These are phyloP conservation scores for Syncephalis plumigaleata DNA, from an alignment of 371 early-diverging fungal genomes.

Conservation along the genomic window DNA sequence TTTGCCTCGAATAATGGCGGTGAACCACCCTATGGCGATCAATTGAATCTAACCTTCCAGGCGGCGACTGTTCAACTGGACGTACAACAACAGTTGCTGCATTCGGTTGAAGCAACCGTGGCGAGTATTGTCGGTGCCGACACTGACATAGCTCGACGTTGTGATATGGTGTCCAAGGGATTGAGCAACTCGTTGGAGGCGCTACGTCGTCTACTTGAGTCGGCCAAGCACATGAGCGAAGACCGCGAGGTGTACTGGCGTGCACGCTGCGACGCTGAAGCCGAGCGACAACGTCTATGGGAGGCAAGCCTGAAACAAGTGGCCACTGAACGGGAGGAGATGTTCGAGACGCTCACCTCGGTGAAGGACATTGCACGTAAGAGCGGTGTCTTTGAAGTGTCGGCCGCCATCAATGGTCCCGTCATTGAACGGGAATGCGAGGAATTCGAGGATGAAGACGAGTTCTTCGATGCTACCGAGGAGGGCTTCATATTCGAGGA, in stretches of 20 bases:
- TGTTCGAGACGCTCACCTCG: conserved; percentile 9
- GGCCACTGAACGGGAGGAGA: conserved; percentile 20
- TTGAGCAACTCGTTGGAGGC: conserved; percentile 2
- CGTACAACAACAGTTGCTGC: conserved; percentile 8
- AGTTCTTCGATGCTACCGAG: conserved; percentile 44
- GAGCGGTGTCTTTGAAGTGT: not conserved
- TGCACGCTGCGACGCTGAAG: conserved; percentile 19
- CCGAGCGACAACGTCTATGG: conserved; percentile 23
- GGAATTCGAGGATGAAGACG: conserved; percentile 27
- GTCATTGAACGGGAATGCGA: conserved; percentile 8
- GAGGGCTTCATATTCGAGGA: conserved; percentile 3
- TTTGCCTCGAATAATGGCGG: not conserved
- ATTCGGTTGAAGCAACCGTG: not conserved
- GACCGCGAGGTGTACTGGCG: conserved; percentile 28
- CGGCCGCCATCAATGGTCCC: not conserved
- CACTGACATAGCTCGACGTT: not conserved
- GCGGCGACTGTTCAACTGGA: conserved; percentile 6
- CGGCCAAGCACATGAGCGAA: conserved; percentile 19
- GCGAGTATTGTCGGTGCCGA: not conserved
- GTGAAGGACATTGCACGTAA: conserved; percentile 9
- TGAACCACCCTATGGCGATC: conserved; percentile 3
- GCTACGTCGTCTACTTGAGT: conserved; percentile 10
- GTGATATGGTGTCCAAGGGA: no score
- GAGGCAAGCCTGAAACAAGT: conserved; percentile 21
- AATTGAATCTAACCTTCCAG: conserved; percentile 2